Base-by-base conservation (phyloP, 2,329 filamentous ascomycete species). In the Botryotinia narcissicola region DNA sequence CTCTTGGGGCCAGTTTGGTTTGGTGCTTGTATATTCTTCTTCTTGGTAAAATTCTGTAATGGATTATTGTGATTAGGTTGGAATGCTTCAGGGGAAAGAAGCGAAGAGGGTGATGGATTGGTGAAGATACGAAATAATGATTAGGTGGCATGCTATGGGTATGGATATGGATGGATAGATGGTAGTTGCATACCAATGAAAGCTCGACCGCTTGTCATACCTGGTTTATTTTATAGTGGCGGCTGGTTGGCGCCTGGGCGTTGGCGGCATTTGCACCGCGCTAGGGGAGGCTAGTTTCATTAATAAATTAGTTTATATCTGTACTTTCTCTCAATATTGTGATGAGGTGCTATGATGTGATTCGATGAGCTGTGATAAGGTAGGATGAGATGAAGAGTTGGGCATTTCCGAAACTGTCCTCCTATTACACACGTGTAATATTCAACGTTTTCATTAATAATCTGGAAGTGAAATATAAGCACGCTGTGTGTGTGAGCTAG, bases 11-110 rank as follows among this genome's bases (percentile, higher is more conserved):
- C 42, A 29, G 25, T 32, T 69, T 32, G 71, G 40, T 60, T 73
- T 73, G 63, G 54, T 62, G 54, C 66, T 69, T 73, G 71, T 69
- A 73, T 73, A 73, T 73, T 73, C 54, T 69, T 72, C 32, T 69
- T 69, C 37, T 64, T 72, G 61, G 29, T 48, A 48, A 20, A 64
- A 14, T 54, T 3, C 48, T 54, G 42, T 63, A 48, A 32, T 57
- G 32, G 35, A 32, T 69, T 69, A 57, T 69, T 69, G 48, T 57
- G 66, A 18, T 44, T 69, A 69, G 66, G 35, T 32, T 57, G 32
- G 37, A 57, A 18, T 69, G 22, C 18, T 42, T 69, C n/a, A 6
- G 37, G n/a, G 42, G 42, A 42, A 42, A 22, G 20, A 57, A 48
- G 25, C 18, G 44, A 61, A 22, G 9, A 32, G 54, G 35, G 5